phyloP scores from a whole-genome alignment of 768 basidiomycete genomes.

The Amanita jacksonii region DNA sequence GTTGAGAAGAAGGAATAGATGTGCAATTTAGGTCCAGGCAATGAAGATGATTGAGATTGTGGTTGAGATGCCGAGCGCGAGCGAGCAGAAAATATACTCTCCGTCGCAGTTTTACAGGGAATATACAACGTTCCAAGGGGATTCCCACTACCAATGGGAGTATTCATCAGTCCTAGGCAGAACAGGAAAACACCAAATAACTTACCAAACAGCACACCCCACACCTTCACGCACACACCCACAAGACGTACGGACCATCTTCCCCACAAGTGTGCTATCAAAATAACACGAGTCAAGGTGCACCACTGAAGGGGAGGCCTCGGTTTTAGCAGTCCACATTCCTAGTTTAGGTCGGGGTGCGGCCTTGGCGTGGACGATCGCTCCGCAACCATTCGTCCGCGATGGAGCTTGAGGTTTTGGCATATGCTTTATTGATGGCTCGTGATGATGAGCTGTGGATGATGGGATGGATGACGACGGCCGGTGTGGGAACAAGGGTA shows the following conservation, averaged over 20 bases:
- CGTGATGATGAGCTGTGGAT: conserved; percentile 13
- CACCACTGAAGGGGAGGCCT: conserved; percentile 45
- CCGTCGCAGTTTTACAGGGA: conserved; percentile 7
- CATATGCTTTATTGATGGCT: conserved; percentile 14
- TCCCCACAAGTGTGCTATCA: conserved; percentile 35
- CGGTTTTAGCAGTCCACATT: conserved; percentile 49
- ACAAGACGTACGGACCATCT: conserved; percentile 46
- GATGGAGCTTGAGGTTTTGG: conserved; percentile 9
- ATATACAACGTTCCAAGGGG: conserved; percentile 8
- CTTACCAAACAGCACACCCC: conserved; percentile 51
- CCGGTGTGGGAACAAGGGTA: conserved; percentile 25
- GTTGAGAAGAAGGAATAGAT: conserved; percentile 5
- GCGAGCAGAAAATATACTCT: conserved; percentile 3
- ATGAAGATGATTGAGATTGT: background rate
- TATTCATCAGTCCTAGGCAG: background rate
- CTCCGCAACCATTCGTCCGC: conserved; percentile 59
- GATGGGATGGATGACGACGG: conserved; percentile 16
- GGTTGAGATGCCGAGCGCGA: background rate
- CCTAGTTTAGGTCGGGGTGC: conserved; percentile 40
- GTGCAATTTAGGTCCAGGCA: background rate
- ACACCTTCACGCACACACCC: conserved; percentile 62
- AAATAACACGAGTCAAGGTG: conserved; percentile 51
- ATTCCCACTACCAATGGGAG: conserved; percentile 5
- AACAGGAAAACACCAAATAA: background rate
- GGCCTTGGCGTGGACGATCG: conserved; percentile 47